Evolutionary conservation across 306 rosid species (phyloP), one percentile per base, ranked within the genome.

Genomic region (Clitoria ternatea): DNA sequence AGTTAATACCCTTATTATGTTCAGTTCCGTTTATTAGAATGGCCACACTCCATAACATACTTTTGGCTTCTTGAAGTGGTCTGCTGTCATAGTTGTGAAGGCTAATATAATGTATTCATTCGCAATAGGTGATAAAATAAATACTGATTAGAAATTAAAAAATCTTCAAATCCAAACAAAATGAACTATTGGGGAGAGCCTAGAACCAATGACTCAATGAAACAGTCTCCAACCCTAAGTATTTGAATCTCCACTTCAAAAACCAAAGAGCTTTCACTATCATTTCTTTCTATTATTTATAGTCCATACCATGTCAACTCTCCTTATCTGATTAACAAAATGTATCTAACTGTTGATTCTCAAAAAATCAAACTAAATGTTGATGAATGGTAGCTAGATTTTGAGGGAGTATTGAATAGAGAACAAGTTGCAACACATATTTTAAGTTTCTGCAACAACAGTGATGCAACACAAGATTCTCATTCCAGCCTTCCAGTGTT

Each of bases 401-500:
- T 5, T 2, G 8, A 17, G 15, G 37, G 15, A 5, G 10, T 42
- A 18, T 42, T 7, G 7, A 36, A 36, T 9, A 36, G 19, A 3
- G 19, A 11, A 47, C 53, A 47, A 18, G 18, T 23, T 1, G 53
- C 24, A 47, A 17, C 47, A 42, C 13, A 42, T 42, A 42, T 11
- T 42, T 12, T 11, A 42, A 22, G 43, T 55, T 66, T 12, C 66
- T 20, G 14, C 44, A 1, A 43, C 15, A 43, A 30, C 17, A 45
- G 20, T 15, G 30, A 40, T 9, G 27, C 47, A 22, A 72, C 15
- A 35, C 2, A 20, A 29, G 4, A 24, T 6, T 42, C 56, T 56
- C 33, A 22, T 20, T 72, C 55, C 70, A 45, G 61, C 23, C 22
- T 33, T 33, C n/a, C n/a, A n/a, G n/a, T n/a, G n/a, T n/a, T 72